Percentiles rank a stretch among this genome's conserved stretches.
Evolutionary conservation across 345 rosid genomes (phyloP).

Genomic region (Nephelium lappaceum): DNA sequence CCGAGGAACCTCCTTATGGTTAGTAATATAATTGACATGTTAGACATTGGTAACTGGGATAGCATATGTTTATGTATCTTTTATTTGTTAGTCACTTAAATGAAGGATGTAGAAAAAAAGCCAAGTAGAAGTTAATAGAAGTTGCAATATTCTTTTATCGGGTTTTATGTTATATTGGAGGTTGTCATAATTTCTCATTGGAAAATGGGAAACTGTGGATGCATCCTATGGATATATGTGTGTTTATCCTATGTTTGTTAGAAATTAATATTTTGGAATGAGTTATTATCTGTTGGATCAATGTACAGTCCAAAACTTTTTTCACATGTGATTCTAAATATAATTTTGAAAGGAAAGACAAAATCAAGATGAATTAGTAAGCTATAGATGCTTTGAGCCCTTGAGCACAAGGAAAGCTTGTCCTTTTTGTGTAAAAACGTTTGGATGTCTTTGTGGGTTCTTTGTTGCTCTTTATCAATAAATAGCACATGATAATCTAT

Average conservation of each 20-base stretch:
- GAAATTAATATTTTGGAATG: background rate
- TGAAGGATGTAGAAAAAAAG: background rate
- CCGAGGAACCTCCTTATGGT: slow-evolving; percentile 98
- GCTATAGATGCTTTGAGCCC: background rate
- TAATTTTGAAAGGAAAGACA: background rate
- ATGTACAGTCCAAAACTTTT: too few species aligned
- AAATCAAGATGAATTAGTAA: background rate
- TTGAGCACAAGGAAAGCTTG: background rate
- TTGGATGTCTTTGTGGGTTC: background rate
- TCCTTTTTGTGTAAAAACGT: background rate
- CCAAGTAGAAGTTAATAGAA: too few species aligned
- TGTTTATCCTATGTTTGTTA: too few species aligned
- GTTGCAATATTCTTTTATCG: background rate
- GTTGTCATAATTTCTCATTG: background rate
- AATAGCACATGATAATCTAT: background rate
- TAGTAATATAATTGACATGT: slow-evolving; percentile 33
- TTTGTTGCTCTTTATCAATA: background rate
- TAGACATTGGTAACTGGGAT: slow-evolving; percentile 1
- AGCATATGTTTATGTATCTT: background rate
- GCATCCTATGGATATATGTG: background rate
- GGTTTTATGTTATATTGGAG: background rate
- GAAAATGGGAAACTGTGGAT: background rate
- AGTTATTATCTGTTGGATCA: background rate
- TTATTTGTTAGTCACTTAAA: background rate
- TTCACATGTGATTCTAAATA: background rate